A percentile compares a stretch with the other conserved stretches of the same genome.
Evolutionary conservation across 2,329 filamentous ascomycete genomes (phyloP).

Genomic region (Aspergillus caelatus): DNA sequence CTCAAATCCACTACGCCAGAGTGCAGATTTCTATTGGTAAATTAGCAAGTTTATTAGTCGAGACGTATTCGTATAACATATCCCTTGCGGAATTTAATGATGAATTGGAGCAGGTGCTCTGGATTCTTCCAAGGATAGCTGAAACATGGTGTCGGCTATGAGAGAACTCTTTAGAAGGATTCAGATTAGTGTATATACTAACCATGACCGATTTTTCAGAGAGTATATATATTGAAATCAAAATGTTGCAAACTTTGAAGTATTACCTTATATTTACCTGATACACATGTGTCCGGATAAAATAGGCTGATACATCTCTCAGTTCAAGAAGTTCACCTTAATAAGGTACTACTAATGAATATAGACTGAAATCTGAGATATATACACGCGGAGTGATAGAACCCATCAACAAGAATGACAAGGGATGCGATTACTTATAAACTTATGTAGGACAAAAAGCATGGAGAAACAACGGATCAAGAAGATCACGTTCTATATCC

Average conservation of each 20-base stretch:
- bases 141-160: background rate
- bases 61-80: background rate
- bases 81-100: background rate
- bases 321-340: background rate
- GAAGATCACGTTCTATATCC: background rate
- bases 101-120: background rate
- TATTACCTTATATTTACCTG: background rate
- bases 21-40: background rate
- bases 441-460: background rate
- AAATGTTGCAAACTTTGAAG: too few species aligned
- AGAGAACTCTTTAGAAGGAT: background rate
- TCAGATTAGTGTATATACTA: background rate
- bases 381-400: background rate
- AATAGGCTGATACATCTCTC: too few species aligned
- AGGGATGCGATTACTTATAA: background rate
- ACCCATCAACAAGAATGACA: background rate
- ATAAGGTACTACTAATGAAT: background rate
- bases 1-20: background rate
- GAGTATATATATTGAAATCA: background rate
- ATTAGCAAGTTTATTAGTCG: background rate
- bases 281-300: too few species aligned
- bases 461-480: background rate
- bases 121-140: background rate
- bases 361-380: background rate
- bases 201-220: background rate